Evolutionary conservation across 2,329 filamentous ascomycete species (phyloP), one percentile per base, ranked within the genome.

Genomic region (Fusarium mangiferae): DNA sequence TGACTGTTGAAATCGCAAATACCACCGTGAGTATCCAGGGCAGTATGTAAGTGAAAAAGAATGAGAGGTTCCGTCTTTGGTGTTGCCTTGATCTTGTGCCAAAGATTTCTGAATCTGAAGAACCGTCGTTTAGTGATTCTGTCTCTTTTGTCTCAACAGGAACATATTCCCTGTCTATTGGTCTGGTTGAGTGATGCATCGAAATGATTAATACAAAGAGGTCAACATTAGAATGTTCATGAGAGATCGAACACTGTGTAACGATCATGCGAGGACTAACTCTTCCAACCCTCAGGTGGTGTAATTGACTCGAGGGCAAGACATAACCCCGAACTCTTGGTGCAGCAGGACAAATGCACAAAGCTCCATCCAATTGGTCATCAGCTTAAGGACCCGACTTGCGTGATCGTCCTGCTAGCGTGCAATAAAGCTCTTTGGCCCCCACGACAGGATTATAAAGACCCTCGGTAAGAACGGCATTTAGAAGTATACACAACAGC

Each of bases 151-250:
- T 55, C 9, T 24, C 6, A 13, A 55, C 6, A 5, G 36, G 52
- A 15, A 7, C 8, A 24, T 42, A 55, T 20, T 24, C 26, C 22
- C 26, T 11, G 8, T 41, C 26, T 20, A 26, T 7, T 6, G 11
- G 36, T 15, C 36, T n/a, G 14, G 11, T 30, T 24, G 15, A 55
- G 26, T 28, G 1, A 28, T 30, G 22, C 52, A 55, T 42, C 20
- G 28, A 13, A 15, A 13, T 6, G 14, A 10, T 30, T 39, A 3
- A 15, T 14, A 14, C 11, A 18, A 24, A 2, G 20, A n/a, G 7
- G 20, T 7, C 7, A 41, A 18, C 1, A 30, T n/a, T 0, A 5
- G 26, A 6, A 2, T n/a, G 2, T 7, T 13, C 1, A 14, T 6
- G 20, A 54, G 15, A 18, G 14, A 28, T 30, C 2, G 33, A 35